Base-by-base conservation (phyloP, 2,329 filamentous ascomycete genomes). In the Macroventuria anomochaeta region DNA sequence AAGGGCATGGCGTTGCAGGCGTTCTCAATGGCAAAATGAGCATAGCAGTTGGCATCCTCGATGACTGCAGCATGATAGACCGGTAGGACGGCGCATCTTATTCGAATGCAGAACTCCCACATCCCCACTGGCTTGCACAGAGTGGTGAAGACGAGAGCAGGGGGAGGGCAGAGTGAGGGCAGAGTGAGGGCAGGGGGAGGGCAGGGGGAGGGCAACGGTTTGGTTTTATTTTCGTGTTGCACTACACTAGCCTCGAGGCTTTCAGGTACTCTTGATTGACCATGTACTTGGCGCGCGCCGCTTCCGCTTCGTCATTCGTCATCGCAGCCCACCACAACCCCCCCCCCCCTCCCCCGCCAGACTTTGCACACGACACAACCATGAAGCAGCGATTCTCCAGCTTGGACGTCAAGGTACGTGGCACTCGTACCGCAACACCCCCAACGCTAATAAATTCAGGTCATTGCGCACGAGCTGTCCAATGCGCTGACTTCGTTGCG, bases 391-490 rank as follows among this genome's bases (percentile, higher is more conserved):
- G 88, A 63, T 91, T 90, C 74, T 91, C 88, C 11, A 91, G 88
- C n/a, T 75, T 91, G 52, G 89, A 91, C 71, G 88, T 91, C 67
- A 89, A 88, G 79, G 87, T 86, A 70, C 48, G 46, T 17, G 10
- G 12, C 40, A 34, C 7, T 23, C 18, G 2, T 7, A 6, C 17
- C n/a, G 8, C 8, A 18, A 7, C 12, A 3, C 5, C 1, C 21
- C n/a, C 29, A n/a, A 2, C 10, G 7, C 53, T 63, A 46, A 61
- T 34, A 33, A 37, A 36, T 57, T 23, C 69, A 96, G 91, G 91
- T 96, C 76, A 96, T 97, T 71, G 89, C 92, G 51, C 91, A 96
- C 74, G 95, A 99, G 83, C 89, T 99, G 58, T 88, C 91, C 55
- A 80, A 84, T 59, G 85, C 83, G 61, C 83, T 99, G 47, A 85